Evolutionary conservation across 2,329 filamentous ascomycete genomes (phyloP), one percentile per base, ranked within the genome.

Genomic region (Pseudocercospora cruenta): DNA sequence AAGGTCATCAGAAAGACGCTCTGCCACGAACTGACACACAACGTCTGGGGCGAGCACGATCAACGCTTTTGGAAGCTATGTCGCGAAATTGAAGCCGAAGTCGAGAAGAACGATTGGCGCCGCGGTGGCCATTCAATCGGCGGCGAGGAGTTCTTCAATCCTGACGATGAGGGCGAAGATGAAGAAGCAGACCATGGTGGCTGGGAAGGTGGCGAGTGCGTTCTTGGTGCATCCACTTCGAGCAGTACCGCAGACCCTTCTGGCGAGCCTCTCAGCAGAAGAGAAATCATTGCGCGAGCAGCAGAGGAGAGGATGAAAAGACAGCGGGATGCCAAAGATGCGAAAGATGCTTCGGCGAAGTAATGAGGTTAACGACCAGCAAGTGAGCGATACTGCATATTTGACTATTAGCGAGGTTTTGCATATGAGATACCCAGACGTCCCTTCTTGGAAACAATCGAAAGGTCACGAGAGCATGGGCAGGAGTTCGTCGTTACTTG

Each of bases 1-100:
- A 90, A 90, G 73, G 94, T 91, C 0, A 96, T 99, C 58, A 87
- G 95, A 60, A 92, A 91, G 72, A 98, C 95, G 54, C 83, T 99
- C 12, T 98, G 94, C 76, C 95, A 99, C 80, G 95, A 99, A 82
- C 84, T 99, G 19, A 90, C 94, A 70, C 95, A 99, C 79, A 97
- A 97, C 73, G 92, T 97, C 9, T 90, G 91, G 80, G 85, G 91
- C 0, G 88, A 91, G 0, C 95, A 99, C 78, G 93, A 98, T 78
- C 83, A 88, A 19, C 82, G 91, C 55, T 99, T 99, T 75, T 98
- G 95, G 94, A 87, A 93, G 61, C 78, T 99, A 73, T 97, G 92
- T 71, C 89, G 89, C 72, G 86, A 90, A 82, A 96, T 97, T 74
- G 94, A 98, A 82, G 85, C 85, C 59, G 94, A 97, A 82, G 94